phyloP scores from a whole-genome alignment of 495 filamentous ascomycete genomes.

The Cercophora samala region DNA sequence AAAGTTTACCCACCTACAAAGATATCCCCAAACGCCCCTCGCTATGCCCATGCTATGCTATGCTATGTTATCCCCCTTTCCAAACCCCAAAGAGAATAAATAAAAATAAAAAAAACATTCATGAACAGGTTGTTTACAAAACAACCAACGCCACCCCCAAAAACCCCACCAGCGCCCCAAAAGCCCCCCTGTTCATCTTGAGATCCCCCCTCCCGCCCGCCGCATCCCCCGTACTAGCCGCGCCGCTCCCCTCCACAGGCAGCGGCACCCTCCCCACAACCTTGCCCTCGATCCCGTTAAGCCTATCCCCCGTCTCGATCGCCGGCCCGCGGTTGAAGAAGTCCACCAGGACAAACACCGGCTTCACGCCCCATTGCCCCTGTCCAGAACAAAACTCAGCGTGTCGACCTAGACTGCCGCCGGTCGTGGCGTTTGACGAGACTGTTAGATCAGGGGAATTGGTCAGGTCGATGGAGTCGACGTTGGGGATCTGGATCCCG shows the following conservation, averaged over 20 bases:
- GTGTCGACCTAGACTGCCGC: constrained; percentile 56
- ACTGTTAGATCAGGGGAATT: constrained; percentile 47
- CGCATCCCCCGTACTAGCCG: constrained; percentile 11
- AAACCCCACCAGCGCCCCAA: constrained; percentile 34
- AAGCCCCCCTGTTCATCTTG: constrained; percentile 8
- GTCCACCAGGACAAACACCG: constrained; percentile 63
- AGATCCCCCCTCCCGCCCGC: constrained; percentile 15
- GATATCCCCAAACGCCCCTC: constrained; percentile 2
- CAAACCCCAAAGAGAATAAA: background rate
- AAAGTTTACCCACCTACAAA: no score
- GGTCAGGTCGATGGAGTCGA: constrained; percentile 49
- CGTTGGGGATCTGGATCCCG: constrained; percentile 56
- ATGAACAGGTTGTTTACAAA: constrained; percentile 22
- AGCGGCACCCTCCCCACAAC: constrained; percentile 19
- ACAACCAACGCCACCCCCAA: constrained; percentile 30
- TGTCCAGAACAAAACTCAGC: constrained; percentile 44
- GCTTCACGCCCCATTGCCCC: constrained; percentile 50
- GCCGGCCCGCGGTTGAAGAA: constrained; percentile 62
- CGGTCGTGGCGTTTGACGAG: constrained; percentile 32
- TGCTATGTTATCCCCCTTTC: background rate
- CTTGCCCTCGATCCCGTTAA: constrained; percentile 56
- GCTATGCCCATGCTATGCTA: no score
- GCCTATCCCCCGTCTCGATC: constrained; percentile 52
- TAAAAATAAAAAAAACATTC: background rate
- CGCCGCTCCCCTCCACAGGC: background rate